Conservation (phyloP, 2,329 filamentous ascomycete genomes). For the Alternaria postmessia region DNA sequence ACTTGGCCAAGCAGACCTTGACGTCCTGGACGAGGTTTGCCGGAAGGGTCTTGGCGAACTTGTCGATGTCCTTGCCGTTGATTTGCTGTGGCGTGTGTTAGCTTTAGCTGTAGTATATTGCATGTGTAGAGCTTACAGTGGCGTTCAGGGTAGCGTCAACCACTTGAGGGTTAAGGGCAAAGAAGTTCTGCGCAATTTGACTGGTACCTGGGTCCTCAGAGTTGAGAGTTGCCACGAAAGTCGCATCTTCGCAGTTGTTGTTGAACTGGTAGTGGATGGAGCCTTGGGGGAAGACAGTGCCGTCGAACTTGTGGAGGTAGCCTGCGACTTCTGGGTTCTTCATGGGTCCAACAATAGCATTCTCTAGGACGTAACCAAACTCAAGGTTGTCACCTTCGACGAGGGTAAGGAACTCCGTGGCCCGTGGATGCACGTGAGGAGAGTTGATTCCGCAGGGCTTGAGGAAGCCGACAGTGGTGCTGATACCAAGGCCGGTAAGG, state of each 20-base stretch:
- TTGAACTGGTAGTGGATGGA: slow-evolving; percentile 61
- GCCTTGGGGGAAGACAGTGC: slow-evolving; percentile 58
- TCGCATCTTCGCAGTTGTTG: slow-evolving; percentile 54
- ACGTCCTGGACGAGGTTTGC: too few relatives aligned
- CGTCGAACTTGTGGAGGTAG: slow-evolving; percentile 52
- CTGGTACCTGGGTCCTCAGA: slow-evolving; percentile 55
- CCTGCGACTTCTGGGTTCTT: slow-evolving; percentile 52
- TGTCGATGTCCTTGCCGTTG: slow-evolving; percentile 45
- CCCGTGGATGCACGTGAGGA: slow-evolving; percentile 59
- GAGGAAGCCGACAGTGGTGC: slow-evolving; percentile 51
- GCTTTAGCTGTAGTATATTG: too few relatives aligned
- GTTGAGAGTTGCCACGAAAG: slow-evolving; percentile 56
- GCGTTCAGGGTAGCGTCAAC: slow-evolving; percentile 50
- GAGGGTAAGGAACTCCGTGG: slow-evolving; percentile 58
- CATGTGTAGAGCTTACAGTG: too few relatives aligned
- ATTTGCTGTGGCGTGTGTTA: not conserved
- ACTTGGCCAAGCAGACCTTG: too few relatives aligned
- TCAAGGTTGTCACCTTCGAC: slow-evolving; percentile 52
- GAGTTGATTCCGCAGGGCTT: slow-evolving; percentile 59
- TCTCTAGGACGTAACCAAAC: slow-evolving; percentile 59
- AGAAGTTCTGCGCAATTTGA: slow-evolving; percentile 56
- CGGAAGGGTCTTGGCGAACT: too few relatives aligned
- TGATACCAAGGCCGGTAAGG: slow-evolving; percentile 50
- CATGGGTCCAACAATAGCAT: slow-evolving; percentile 44
- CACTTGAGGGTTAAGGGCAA: slow-evolving; percentile 49